Evolutionary conservation across 805 yeast species (phyloP), one percentile per base, ranked within the genome.

Genomic region (Starmerella apicola): DNA sequence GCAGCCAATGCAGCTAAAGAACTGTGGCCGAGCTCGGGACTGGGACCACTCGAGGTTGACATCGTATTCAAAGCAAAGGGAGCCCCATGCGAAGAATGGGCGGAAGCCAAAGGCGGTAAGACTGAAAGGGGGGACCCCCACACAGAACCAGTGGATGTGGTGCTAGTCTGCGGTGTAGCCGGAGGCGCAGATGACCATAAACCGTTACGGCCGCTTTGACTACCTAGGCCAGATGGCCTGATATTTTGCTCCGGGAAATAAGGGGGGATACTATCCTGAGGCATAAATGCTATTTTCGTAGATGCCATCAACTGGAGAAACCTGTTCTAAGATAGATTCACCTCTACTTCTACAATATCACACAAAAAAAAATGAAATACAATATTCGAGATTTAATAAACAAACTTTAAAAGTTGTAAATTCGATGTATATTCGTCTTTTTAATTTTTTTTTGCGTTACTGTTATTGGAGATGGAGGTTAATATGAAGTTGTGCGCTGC

Each of bases 1-100:
- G 46, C 50, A 2, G 50, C 39, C 10, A 46, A 35, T 6, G 44
- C 50, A 4, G 50, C 50, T 13, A 46, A 26, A 4, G 45, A 31
- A 13, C 32, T 38, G 16, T 40, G 43, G 10, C 16, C 30, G 12
- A 25, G 16, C 21, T 32, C 34, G 10, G 34, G 24, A 17, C 34
- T 23, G 18, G 18, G 24, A 18, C 35, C 17, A 21, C 5, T 12
- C 4, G 35, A 13, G 12, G 26, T 18, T 5, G 24, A 12, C 7
- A n/a, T 16, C 17, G 13, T 28, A 15, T n/a, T 6, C 17, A 28
- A n/a, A n/a, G n/a, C n/a, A n/a, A n/a, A n/a, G n/a, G n/a, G n/a
- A n/a, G n/a, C n/a, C n/a, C n/a, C n/a, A n/a, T n/a, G n/a, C 15
- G 30, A 27, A 10, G 30, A 27, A 17, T 10, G 17, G 6, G 30